A percentile compares a stretch with the other conserved stretches of the same genome.
Conservation (phyloP, 176 grass and related monocot species). For the Raddia guianensis region DNA sequence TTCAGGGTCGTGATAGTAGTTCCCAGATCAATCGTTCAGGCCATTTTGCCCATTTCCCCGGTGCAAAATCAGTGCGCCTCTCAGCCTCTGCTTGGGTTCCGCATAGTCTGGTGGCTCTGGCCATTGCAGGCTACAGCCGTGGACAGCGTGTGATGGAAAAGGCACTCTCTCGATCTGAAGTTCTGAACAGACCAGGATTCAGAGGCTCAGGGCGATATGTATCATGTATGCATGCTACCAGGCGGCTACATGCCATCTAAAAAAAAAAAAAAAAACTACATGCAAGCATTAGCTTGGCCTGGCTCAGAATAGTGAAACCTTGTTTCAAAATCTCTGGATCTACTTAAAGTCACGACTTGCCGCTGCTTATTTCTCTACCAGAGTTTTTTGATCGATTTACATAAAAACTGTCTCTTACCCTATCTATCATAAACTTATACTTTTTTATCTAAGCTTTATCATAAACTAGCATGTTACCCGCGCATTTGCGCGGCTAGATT, state of each 20-base stretch:
- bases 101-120: neutral
- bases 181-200: neutral
- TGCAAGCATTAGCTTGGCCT: neutral
- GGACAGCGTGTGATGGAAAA: neutral
- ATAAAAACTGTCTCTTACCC: too few relatives aligned
- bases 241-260: neutral
- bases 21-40: neutral
- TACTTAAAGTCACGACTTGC: too few relatives aligned
- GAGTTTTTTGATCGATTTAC: too few relatives aligned
- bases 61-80: neutral
- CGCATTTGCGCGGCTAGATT: too few relatives aligned
- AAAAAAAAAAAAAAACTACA: too few relatives aligned
- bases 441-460: too few relatives aligned
- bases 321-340: too few relatives aligned
- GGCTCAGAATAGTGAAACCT: too few relatives aligned
- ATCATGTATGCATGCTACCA: neutral
- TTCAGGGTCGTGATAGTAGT: neutral
- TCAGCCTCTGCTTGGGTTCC: conserved; percentile 3
- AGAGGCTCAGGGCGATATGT: neutral
- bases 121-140: neutral
- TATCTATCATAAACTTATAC: too few relatives aligned
- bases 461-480: too few relatives aligned
- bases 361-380: too few relatives aligned
- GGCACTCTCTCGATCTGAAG: neutral
- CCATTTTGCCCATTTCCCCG: neutral